A percentile compares a stretch with the other conserved stretches of the same genome.
These are phyloP conservation scores for Melanomma pulvis-pyrius DNA, from an alignment of 495 filamentous ascomycete species.

Conservation along the genomic window DNA sequence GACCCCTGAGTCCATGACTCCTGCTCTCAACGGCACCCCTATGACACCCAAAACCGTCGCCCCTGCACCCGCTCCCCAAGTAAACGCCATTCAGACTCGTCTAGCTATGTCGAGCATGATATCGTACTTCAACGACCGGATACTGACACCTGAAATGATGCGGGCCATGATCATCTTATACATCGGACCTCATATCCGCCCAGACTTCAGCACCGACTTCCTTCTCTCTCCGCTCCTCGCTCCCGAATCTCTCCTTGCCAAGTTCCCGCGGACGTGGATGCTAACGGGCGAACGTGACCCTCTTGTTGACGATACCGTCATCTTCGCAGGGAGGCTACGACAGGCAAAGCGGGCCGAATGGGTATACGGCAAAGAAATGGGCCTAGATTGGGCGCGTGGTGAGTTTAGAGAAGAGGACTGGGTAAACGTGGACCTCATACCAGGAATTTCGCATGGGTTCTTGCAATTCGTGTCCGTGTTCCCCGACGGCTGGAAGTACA, in stretches of 20 bases:
- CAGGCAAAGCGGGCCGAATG: constrained; percentile 76
- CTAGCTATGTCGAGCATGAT: constrained; percentile 95
- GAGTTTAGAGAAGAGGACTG: constrained; percentile 74
- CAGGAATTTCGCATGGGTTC: constrained; percentile 89
- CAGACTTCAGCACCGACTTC: constrained; percentile 90
- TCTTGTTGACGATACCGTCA: constrained; percentile 92
- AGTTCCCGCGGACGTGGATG: constrained; percentile 90
- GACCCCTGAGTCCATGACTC: constrained; percentile 27
- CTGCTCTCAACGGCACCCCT: background rate
- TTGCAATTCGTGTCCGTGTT: constrained; percentile 85
- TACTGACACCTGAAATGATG: constrained; percentile 97
- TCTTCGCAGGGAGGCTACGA: constrained; percentile 85
- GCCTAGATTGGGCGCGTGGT: constrained; percentile 45
- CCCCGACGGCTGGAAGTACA: constrained; percentile 81
- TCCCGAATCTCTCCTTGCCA: constrained; percentile 75
- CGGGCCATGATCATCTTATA: constrained; percentile 98
- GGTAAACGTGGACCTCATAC: constrained; percentile 81
- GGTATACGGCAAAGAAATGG: constrained; percentile 63
- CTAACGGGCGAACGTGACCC: constrained; percentile 94
- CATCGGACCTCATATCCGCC: constrained; percentile 87
- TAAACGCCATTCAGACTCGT: constrained; percentile 74
- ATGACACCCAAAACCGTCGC: constrained; percentile 35
- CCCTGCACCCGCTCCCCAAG: constrained; percentile 45
- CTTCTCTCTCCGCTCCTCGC: constrained; percentile 86
- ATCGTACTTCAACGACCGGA: constrained; percentile 94